Evolutionary conservation across 352 stramenopile species (phyloP).

Genomic region (Peronospora belbahrii): DNA sequence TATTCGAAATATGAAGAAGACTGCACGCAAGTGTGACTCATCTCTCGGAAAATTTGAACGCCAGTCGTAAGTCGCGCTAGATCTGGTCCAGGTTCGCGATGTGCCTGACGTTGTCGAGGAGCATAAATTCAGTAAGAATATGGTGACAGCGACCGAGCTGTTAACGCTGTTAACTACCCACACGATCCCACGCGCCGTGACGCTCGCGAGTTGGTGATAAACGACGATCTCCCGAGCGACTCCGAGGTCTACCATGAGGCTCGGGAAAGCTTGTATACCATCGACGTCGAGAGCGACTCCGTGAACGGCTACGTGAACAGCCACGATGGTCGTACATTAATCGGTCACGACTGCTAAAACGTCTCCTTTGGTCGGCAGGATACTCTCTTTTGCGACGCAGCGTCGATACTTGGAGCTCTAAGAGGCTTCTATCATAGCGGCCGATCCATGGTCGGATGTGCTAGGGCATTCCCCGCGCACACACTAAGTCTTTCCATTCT

Average conservation of each 20-base stretch:
- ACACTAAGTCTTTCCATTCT: not conserved
- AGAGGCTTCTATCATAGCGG: not conserved
- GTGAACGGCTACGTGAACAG: too few relatives aligned
- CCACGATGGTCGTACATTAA: too few relatives aligned
- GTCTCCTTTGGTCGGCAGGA: not conserved
- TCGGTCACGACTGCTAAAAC: too few relatives aligned
- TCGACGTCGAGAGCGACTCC: not conserved
- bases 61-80: too few relatives aligned
- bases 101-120: not conserved
- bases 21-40: too few relatives aligned
- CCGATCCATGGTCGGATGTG: not conserved
- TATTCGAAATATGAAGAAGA: too few relatives aligned
- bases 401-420: not conserved
- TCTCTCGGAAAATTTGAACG: too few relatives aligned
- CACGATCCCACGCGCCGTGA: not conserved
- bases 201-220: not conserved
- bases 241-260: not conserved
- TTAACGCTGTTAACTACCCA: not conserved
- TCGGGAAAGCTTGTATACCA: not conserved
- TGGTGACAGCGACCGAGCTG: not conserved
- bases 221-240: not conserved
- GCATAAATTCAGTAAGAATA: not conserved
- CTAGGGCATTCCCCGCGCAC: not conserved
- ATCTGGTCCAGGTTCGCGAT: too few relatives aligned
- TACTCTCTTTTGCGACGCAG: not conserved